Conservation (phyloP, 495 filamentous ascomycete species). For the Rhypophila decipiens region DNA sequence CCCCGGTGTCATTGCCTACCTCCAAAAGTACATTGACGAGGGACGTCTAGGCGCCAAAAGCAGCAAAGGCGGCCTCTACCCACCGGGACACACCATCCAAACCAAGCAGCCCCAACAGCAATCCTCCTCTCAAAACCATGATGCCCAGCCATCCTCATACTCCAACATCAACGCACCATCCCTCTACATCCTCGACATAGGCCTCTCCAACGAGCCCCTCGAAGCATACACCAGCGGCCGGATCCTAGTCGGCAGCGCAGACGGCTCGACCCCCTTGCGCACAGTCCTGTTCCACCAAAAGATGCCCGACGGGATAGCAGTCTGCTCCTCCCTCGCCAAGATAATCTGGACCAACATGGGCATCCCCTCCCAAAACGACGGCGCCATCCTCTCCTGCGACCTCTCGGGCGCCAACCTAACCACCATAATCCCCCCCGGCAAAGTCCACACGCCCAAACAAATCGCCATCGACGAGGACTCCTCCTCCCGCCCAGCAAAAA, state of each 20-base stretch:
- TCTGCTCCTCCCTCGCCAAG: slow-evolving; percentile 23
- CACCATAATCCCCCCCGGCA: slow-evolving; percentile 25
- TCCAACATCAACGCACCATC: slow-evolving; percentile 15
- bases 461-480: slow-evolving; percentile 27
- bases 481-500: too few relatives aligned
- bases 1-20: slow-evolving; percentile 26
- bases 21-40: slow-evolving; percentile 35
- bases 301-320: slow-evolving; percentile 46
- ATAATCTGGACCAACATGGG: slow-evolving; percentile 52
- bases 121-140: too few relatives aligned
- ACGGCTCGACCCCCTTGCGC: slow-evolving; percentile 15
- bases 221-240: slow-evolving; percentile 13
- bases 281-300: slow-evolving; percentile 12
- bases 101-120: slow-evolving; percentile 7
- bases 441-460: slow-evolving; percentile 51
- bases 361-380: slow-evolving; percentile 30
- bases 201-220: slow-evolving; percentile 10
- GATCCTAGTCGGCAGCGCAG: slow-evolving; percentile 21
- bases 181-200: slow-evolving; percentile 20
- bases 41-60: slow-evolving; percentile 30
- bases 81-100: slow-evolving; percentile 16
- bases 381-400: slow-evolving; percentile 37
- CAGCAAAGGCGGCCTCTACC: slow-evolving; percentile 23
- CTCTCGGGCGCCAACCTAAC: slow-evolving; percentile 37
- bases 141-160: too few relatives aligned